Evolutionary conservation across 306 rosid genomes (phyloP).

Genomic region (Clitoria ternatea): DNA sequence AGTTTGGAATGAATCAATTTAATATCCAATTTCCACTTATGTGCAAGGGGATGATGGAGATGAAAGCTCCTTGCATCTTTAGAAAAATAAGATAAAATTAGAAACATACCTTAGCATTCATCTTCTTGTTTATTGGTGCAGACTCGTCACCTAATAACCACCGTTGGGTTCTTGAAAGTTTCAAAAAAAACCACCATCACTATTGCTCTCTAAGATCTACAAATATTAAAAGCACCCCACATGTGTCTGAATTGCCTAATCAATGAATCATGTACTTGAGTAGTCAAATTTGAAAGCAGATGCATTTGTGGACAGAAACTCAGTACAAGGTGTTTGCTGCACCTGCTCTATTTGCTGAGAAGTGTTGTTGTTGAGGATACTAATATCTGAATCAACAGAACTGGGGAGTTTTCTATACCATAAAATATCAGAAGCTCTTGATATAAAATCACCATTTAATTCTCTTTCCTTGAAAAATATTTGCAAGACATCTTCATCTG

Average conservation of each 20-base stretch:
- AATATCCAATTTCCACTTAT: neutral
- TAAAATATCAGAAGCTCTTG: constrained; percentile 67
- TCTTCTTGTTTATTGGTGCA: constrained; percentile 66
- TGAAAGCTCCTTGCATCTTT: neutral
- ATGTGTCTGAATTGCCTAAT: constrained; percentile 6
- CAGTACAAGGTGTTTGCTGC: neutral
- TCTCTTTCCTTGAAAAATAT: constrained; percentile 68
- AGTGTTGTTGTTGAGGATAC: constrained; percentile 4
- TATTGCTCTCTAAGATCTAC: constrained; percentile 42
- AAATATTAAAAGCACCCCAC: constrained; percentile 16
- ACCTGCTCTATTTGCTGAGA: constrained; percentile 46
- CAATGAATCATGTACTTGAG: constrained; percentile 4
- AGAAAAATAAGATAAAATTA: neutral
- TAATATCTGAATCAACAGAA: constrained; percentile 31
- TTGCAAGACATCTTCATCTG: constrained; percentile 61
- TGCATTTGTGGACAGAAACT: neutral
- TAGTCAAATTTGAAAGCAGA: neutral
- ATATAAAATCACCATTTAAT: constrained; percentile 62
- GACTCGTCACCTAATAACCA: constrained; percentile 67
- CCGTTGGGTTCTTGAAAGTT: constrained; percentile 55
- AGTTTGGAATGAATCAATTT: neutral
- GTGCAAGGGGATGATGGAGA: neutral
- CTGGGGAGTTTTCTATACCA: constrained; percentile 50
- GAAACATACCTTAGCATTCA: constrained; percentile 50
- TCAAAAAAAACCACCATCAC: constrained; percentile 61